Evolutionary conservation across 2,329 filamentous ascomycete species (phyloP).

Genomic region (Drechslerella stenobrocha): DNA sequence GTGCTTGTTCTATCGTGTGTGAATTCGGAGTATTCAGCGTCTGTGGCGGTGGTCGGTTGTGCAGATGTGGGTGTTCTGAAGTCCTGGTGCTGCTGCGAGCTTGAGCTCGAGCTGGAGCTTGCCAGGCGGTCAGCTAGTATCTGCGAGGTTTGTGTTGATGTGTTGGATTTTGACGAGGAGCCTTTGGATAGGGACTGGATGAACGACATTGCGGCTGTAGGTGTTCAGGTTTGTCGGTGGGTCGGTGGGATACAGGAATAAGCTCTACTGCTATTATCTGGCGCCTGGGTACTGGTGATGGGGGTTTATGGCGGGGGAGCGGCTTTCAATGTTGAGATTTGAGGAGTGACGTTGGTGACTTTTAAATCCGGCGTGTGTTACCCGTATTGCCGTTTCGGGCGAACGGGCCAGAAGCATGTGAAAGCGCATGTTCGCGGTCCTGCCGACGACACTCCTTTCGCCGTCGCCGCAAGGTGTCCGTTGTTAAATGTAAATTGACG

Average conservation of each 20-base stretch:
- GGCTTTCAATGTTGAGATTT: no score
- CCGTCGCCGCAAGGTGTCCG: no score
- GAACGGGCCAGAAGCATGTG: slow-evolving; percentile 35
- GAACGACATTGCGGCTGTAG: slow-evolving; percentile 24
- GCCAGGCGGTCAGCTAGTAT: slow-evolving; percentile 31
- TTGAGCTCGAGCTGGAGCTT: slow-evolving; percentile 13
- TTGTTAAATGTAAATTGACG: no score
- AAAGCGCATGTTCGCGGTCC: slow-evolving; percentile 31
- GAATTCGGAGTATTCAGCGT: slow-evolving; percentile 25
- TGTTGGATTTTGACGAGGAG: slow-evolving; percentile 39
- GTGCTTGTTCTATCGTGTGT: background rate
- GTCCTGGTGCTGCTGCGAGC: background rate
- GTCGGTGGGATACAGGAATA: background rate
- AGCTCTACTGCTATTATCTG: no score
- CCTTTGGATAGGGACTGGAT: slow-evolving; percentile 28
- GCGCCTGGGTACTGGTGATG: no score
- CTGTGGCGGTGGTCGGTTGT: background rate
- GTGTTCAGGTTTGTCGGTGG: background rate
- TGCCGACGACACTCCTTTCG: no score
- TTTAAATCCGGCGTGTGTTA: background rate
- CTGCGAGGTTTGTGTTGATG: slow-evolving; percentile 38
- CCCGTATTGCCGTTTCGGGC: slow-evolving; percentile 23
- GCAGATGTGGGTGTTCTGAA: slow-evolving; percentile 13
- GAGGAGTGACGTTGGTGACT: background rate
- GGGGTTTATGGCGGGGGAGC: no score